Evolutionary conservation across 768 basidiomycete genomes (phyloP).

Genomic region (Phaeotremella fagi): DNA sequence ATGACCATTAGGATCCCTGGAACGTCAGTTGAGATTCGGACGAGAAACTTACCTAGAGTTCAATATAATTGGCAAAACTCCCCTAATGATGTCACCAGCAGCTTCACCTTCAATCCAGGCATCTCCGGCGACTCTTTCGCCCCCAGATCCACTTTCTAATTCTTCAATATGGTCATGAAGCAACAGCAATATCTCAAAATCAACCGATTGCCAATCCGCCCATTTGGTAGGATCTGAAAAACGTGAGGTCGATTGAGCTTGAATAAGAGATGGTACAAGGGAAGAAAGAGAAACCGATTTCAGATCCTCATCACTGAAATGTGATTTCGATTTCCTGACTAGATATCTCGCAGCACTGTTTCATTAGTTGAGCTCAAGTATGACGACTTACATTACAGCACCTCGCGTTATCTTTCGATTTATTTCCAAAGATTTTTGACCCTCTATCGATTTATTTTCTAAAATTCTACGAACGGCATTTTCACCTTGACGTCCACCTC

Average conservation of each 20-base stretch:
- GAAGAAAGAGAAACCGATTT: conserved; percentile 20
- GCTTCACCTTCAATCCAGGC: conserved; percentile 38
- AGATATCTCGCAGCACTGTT: conserved; percentile 24
- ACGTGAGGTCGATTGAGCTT: conserved; percentile 29
- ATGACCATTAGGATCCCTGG: conserved; percentile 2
- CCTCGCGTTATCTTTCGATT: conserved; percentile 29
- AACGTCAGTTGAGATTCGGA: conserved; percentile 1
- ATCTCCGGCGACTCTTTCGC: conserved; percentile 21
- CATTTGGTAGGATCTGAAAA: conserved; percentile 3
- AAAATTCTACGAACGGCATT: conserved; percentile 24
- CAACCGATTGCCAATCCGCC: conserved; percentile 41
- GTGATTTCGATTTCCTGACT: background rate
- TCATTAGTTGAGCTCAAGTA: background rate
- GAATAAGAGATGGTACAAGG: conserved; percentile 29
- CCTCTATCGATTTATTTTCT: conserved; percentile 11
- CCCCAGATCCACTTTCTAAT: conserved; percentile 12
- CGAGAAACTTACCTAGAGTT: conserved; percentile 26
- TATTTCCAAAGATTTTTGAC: background rate
- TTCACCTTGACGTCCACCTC: conserved; percentile 30
- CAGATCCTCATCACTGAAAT: background rate
- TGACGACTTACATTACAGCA: conserved; percentile 28
- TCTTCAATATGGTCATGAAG: conserved; percentile 41
- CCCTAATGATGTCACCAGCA: conserved; percentile 32
- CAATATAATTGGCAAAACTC: conserved; percentile 15
- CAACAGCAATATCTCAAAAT: conserved; percentile 38